Evolutionary conservation across 108 stramenopile species (phyloP), one percentile per base, ranked within the genome.

Genomic region (Parmales sp.): DNA sequence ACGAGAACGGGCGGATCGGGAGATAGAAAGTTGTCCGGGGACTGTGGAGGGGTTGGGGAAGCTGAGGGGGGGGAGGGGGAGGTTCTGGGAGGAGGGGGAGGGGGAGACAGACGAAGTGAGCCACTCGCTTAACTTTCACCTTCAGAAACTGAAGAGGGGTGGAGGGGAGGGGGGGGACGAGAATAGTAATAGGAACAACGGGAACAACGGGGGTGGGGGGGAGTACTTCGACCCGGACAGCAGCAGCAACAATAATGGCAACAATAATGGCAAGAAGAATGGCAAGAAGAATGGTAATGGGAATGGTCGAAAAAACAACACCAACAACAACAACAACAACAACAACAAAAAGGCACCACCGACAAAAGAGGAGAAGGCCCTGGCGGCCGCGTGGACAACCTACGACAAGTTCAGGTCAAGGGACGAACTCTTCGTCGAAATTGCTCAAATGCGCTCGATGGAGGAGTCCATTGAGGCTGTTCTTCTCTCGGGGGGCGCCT

Each of bases 311-410:
- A n/a, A n/a, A n/a, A n/a, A n/a, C n/a, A n/a, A n/a, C n/a, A n/a
- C n/a, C 41, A 13, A 43, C 41, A 13, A 43, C 41, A 13, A 43
- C 9, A 13, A 13, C 41, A 13, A 9, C 43, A 44, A 16, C 43
- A 16, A 16, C 43, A 16, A 44, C 43, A 44, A 16, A 9, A 44
- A 44, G 13, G 43, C 43, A 13, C 13, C 43, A 44, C 13, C 13
- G 13, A 16, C 9, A 44, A 44, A 16, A 39, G 23, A n/a, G 38
- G 39, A 41, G 39, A 39, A 26, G 41, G 65, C 13, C 26, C 43
- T n/a, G 65, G 44, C 39, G 36, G 36, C 29, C 34, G 65, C 65
- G 34, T 28, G 43, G 65, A 36, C 43, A 23, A 39, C 64, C 37
- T 39, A 64, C 19, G 38, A 38, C 38, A 64, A 64, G 64, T 38